Conservation (phyloP, 1,284 basidiomycete genomes). For the Bondarzewia mesenterica region DNA sequence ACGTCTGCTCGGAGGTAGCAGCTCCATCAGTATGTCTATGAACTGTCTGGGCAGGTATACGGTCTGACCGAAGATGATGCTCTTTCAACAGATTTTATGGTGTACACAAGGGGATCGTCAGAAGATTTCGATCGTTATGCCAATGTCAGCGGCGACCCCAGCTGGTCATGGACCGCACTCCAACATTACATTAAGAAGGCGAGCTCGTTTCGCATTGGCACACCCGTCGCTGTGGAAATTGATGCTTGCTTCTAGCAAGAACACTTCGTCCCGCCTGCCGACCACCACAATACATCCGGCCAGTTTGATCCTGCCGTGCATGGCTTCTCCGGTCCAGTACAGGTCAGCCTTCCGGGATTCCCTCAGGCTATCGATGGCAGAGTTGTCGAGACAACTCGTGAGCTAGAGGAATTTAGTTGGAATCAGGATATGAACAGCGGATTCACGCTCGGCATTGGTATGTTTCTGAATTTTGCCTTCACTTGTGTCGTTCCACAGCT, state of each 20-base stretch:
- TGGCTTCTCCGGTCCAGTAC: constrained; percentile 21
- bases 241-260: constrained; percentile 21
- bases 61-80: not conserved
- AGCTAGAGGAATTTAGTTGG: constrained; percentile 19
- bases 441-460: constrained; percentile 27
- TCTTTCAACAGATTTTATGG: constrained; percentile 26
- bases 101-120: constrained; percentile 31
- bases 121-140: constrained; percentile 34
- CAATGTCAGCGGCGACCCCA: constrained; percentile 25
- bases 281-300: constrained; percentile 22
- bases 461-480: constrained; percentile 3
- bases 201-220: not conserved
- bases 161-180: constrained; percentile 33
- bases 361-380: constrained; percentile 17
- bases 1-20: constrained; percentile 29
- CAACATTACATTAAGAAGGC: constrained; percentile 21
- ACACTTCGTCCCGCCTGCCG: constrained; percentile 19
- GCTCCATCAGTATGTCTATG: constrained; percentile 26
- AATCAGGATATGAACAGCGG: constrained; percentile 28
- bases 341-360: constrained; percentile 22
- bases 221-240: too few species aligned
- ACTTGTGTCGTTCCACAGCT: not conserved
- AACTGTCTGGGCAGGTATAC: not conserved
- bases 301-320: constrained; percentile 24
- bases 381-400: constrained; percentile 16